Evolutionary conservation across 345 rosid genomes (phyloP), one percentile per base, ranked within the genome.

Genomic region (Populus alba): DNA sequence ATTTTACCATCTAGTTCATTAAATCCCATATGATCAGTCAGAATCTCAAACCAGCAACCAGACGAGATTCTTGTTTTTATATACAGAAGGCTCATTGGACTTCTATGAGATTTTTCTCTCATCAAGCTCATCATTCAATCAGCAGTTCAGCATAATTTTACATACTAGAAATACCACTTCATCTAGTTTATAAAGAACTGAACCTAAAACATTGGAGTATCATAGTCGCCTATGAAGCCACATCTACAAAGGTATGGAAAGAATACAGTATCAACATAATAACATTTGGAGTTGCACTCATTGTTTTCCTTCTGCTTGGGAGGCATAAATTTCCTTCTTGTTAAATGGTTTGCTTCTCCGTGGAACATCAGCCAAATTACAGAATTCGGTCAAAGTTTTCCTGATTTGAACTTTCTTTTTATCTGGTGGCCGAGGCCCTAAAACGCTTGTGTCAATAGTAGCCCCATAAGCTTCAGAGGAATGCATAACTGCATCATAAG

Each of bases 391-490:
- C 61, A 75, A 78, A 29, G 66, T 78, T 70, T 79, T 84, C 79
- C 85, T 82, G 37, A 76, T 69, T 47, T 72, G 77, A 51, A 75
- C 86, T 72, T 79, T 87, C 81, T 61, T 82, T 75, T 72, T 86
- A 20, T 89, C 85, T 2, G 77, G 82, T 25, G 96, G 97, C 62
- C 92, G 83, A 59, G 94, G 90, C 77, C 99, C 97, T 79, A 95
- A 70, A 23, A 86, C 67, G 67, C 87, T 84, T 73, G 87, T 72
- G 86, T 93, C 94, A 72, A 88, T 81, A 18, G 87, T 86, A 43
- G 92, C 96, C 77, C 88, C 90, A 53, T 80, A 75, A 37, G 3
- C 86, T 66, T 92, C 87, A 65, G 92, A 88, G 59, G 91, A 88
- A 41, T 25, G 39, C 18, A 89, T 73, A 31, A 95, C 86, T 11